A percentile compares a stretch with the other conserved stretches of the same genome.
phyloP scores from a whole-genome alignment of 2,329 filamentous ascomycete genomes.

The Zarea fungicola region DNA sequence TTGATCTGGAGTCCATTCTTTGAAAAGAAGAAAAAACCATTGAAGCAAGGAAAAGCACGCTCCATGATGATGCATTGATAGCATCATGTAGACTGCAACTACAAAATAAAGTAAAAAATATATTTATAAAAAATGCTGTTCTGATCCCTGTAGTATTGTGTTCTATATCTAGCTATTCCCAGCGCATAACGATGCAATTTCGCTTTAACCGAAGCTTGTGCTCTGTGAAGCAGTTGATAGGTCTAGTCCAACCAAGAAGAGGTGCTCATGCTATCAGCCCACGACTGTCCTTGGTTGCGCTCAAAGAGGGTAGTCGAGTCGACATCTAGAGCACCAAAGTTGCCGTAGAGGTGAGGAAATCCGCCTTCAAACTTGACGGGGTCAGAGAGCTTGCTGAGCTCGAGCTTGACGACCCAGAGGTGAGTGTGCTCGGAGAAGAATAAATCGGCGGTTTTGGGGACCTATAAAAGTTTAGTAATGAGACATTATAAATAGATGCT shows the following conservation, averaged over 20 bases:
- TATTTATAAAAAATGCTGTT: not conserved
- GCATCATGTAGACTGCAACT: not conserved
- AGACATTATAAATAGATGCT: too few relatives aligned
- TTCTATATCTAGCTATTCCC: too few relatives aligned
- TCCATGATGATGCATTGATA: not conserved
- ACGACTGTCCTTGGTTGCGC: slow-evolving; percentile 38
- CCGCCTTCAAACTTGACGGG: slow-evolving; percentile 51
- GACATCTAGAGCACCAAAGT: slow-evolving; percentile 50
- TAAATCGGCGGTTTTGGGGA: slow-evolving; percentile 39
- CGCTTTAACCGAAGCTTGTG: too few relatives aligned
- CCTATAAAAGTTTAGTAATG: slow-evolving; percentile 26
- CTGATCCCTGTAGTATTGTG: too few relatives aligned
- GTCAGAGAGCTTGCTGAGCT: slow-evolving; percentile 38
- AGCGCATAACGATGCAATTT: too few relatives aligned
- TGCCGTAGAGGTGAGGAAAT: slow-evolving; percentile 56
- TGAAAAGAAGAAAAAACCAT: slow-evolving; percentile 11
- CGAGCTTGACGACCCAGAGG: slow-evolving; percentile 51
- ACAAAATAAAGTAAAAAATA: not conserved
- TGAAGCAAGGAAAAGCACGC: not conserved
- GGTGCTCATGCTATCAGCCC: slow-evolving; percentile 39
- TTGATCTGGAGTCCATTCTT: too few relatives aligned
- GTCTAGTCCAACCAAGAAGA: slow-evolving; percentile 37
- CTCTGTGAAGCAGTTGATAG: too few relatives aligned
- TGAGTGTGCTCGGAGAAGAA: slow-evolving; percentile 36
- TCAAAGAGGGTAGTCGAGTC: slow-evolving; percentile 41